Evolutionary conservation across 306 rosid genomes (phyloP).

Genomic region (Rosa lucieae): DNA sequence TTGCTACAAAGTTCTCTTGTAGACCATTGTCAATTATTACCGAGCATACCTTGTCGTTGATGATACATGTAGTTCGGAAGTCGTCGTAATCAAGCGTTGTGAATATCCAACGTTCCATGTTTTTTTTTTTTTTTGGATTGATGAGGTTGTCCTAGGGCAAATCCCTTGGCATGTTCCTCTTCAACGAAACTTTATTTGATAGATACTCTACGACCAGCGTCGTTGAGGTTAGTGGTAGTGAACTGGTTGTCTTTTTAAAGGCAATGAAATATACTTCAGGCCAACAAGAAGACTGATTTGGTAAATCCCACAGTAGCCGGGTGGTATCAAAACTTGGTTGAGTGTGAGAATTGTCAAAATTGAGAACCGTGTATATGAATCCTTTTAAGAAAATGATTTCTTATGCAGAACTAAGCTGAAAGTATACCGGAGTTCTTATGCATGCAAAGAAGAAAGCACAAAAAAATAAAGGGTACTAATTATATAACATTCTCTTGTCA

Average conservation of each 20-base stretch:
- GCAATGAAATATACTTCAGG: neutral
- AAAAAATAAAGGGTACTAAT: neutral
- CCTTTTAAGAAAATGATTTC: neutral
- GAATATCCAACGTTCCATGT: too few relatives aligned
- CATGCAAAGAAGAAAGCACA: neutral
- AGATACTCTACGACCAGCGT: too few relatives aligned
- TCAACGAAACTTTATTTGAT: too few relatives aligned
- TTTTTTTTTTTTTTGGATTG: too few relatives aligned
- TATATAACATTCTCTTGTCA: too few relatives aligned
- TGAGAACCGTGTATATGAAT: neutral
- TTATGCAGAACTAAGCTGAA: neutral
- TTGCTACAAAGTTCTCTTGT: too few relatives aligned
- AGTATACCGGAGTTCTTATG: neutral
- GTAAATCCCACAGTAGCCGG: neutral
- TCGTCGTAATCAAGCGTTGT: too few relatives aligned
- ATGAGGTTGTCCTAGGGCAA: too few relatives aligned
- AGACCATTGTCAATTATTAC: too few relatives aligned
- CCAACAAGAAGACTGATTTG: neutral
- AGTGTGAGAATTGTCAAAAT: neutral
- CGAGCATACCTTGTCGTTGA: too few relatives aligned
- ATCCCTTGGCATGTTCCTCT: too few relatives aligned
- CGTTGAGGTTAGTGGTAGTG: neutral
- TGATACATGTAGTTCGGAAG: too few relatives aligned
- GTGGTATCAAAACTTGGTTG: neutral
- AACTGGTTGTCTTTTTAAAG: neutral